Conservation (phyloP, 768 basidiomycete species). For the Brasilioporus rufonigricans region DNA sequence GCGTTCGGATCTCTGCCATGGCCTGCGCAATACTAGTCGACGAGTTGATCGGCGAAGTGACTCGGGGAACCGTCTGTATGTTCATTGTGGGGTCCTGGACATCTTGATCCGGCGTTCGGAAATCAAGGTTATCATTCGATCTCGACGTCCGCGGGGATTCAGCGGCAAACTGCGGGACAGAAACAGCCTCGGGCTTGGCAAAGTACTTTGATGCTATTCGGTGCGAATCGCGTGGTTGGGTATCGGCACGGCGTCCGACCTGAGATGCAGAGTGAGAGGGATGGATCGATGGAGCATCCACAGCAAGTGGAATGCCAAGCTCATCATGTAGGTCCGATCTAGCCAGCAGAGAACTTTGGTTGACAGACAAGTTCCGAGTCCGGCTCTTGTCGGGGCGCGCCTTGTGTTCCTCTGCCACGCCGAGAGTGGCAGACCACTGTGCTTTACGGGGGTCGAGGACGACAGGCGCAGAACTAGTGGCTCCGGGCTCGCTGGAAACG, state of each 20-base stretch:
- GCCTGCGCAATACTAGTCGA: no score
- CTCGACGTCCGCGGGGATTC: background rate
- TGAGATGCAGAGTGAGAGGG: conserved; percentile 63
- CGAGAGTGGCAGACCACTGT: conserved; percentile 28
- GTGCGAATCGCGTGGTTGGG: background rate
- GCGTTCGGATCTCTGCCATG: no score
- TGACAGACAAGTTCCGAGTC: background rate
- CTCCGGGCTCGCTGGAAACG: conserved; percentile 17
- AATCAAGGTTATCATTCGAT: background rate
- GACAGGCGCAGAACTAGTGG: conserved; percentile 25
- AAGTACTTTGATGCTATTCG: conserved; percentile 12
- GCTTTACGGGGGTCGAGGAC: conserved; percentile 36
- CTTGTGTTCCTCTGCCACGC: background rate
- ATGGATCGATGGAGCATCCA: conserved; percentile 35
- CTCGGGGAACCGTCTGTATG: no score
- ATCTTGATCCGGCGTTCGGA: no score
- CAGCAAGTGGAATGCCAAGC: background rate
- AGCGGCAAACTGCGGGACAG: background rate
- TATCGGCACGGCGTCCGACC: conserved; percentile 21
- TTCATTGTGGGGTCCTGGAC: no score
- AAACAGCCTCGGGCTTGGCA: background rate
- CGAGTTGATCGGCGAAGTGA: no score
- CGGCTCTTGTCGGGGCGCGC: background rate
- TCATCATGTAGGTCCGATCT: conserved; percentile 24
- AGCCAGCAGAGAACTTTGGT: conserved; percentile 1